Percentiles rank a stretch among this genome's conserved stretches.
Conservation (phyloP, 306 rosid genomes). For the Morella rubra region DNA sequence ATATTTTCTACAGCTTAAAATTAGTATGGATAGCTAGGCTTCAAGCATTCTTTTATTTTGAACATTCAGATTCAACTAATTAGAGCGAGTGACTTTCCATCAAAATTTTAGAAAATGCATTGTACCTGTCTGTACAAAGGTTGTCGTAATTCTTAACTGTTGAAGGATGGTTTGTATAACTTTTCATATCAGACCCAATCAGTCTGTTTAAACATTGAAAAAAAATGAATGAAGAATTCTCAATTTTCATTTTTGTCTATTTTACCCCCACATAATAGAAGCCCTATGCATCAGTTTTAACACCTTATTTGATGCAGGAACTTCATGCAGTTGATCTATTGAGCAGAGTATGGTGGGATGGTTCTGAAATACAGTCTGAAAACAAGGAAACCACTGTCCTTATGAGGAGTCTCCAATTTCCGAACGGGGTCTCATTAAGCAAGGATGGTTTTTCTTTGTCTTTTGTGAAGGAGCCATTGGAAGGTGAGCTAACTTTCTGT, state of each 20-base stretch:
- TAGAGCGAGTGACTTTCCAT: background rate
- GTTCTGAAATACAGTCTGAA: constrained; percentile 72
- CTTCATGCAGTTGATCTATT: constrained; percentile 72
- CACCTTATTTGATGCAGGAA: constrained; percentile 53
- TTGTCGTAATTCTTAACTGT: too few relatives aligned
- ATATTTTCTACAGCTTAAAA: background rate
- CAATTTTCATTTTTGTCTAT: constrained; percentile 9
- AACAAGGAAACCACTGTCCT: constrained; percentile 86
- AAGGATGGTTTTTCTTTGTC: too few relatives aligned
- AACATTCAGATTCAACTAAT: background rate
- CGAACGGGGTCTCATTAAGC: constrained; percentile 90
- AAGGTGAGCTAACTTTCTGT: constrained; percentile 50
- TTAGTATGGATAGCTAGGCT: background rate
- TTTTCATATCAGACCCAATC: background rate
- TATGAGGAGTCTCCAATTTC: constrained; percentile 62
- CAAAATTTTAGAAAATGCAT: background rate
- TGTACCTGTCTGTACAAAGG: too few relatives aligned
- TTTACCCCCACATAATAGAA: background rate
- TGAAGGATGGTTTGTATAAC: too few relatives aligned
- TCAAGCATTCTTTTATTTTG: too few relatives aligned
- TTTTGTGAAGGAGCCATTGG: constrained; percentile 70
- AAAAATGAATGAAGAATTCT: too few relatives aligned
- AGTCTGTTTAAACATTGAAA: too few relatives aligned
- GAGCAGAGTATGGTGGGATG: constrained; percentile 71
- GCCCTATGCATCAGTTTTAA: constrained; percentile 27